Base-by-base conservation (phyloP, 2,329 filamentous ascomycete species). In the Pyrenophora teres region DNA sequence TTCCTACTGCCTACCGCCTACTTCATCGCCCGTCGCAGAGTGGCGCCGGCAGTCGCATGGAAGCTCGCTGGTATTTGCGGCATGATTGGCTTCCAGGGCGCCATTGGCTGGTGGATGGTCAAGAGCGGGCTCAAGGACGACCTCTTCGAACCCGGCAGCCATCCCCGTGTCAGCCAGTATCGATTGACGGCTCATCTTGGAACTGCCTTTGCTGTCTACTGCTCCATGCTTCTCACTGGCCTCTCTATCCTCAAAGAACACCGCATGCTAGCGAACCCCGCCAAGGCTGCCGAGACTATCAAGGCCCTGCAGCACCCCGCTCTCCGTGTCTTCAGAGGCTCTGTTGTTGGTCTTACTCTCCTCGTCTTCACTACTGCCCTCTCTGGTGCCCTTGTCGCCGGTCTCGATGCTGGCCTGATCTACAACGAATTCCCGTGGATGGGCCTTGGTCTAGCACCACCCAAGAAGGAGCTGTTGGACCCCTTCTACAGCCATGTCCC, bases 101-200 rank as follows among this genome's bases (percentile, higher is more conserved):
- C 94, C 67, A 87, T 99, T 59, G 94, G 94, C 47, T 99, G 94
- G 94, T 99, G 94, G 92, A 99, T 99, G 94, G 94, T 99, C 64
- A 95, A 95, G 76, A 95, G 90, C 9, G 94, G 94, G 1, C 81
- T 99, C 57, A 95, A 93, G 73, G 94, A 97, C 71, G 94, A 99
- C 73, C 83, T 99, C 23, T 97, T 99, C 70, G 90, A 90, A 16
- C 88, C 90, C 2, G 94, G 92, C 10, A 89, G 87, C 50, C 91
- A 96, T 73, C 94, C 94, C 0, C 86, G 94, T 52, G 94, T 99
- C 42, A 93, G 88, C 56, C 94, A 99, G 76, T 99, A 99, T 77
- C 86, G 94, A 44, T 82, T 99, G 49, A 88, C 93, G 3, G 85
- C 92, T 7, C 94, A 99, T 74, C 81, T 99, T 9, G 91, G 88